Conservation (phyloP, 257 asterid species). For the Ehretia macrophylla region DNA sequence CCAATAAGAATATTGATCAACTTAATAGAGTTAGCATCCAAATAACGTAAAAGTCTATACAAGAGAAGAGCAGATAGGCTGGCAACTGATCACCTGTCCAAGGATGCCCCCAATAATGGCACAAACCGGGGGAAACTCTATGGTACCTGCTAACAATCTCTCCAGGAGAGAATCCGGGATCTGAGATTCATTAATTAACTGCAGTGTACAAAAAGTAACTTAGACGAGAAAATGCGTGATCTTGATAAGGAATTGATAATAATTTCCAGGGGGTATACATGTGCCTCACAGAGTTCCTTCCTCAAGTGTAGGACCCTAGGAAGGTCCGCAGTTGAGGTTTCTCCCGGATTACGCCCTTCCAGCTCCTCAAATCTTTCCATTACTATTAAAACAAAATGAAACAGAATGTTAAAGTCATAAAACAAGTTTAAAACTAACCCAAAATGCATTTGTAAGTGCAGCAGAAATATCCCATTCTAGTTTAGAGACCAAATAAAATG, state of each 20-base stretch:
- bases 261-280: conserved; percentile 35
- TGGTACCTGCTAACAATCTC: conserved; percentile 61
- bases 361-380: conserved; percentile 80
- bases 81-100: conserved; percentile 67
- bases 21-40: not conserved
- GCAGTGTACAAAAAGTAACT: conserved; percentile 17
- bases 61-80: not conserved
- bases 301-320: conserved; percentile 51
- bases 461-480: too few relatives aligned
- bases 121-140: conserved; percentile 92
- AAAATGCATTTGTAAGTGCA: too few relatives aligned
- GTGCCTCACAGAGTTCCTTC: conserved; percentile 67
- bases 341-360: conserved; percentile 66
- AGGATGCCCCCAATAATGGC: conserved; percentile 91
- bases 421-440: not conserved
- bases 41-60: not conserved
- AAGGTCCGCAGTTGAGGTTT: conserved; percentile 68
- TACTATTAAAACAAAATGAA: conserved; percentile 39
- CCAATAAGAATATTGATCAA: conserved; percentile 1
- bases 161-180: conserved; percentile 73
- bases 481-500: too few relatives aligned
- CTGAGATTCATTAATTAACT: conserved; percentile 64
- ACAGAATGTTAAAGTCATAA: not conserved
- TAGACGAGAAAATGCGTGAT: conserved; percentile 13
- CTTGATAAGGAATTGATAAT: not conserved